A percentile compares a stretch with the other conserved stretches of the same genome.
Evolutionary conservation across 192 early-diverging fungal genomes (phyloP).

Genomic region (Entomortierella parvispora): DNA sequence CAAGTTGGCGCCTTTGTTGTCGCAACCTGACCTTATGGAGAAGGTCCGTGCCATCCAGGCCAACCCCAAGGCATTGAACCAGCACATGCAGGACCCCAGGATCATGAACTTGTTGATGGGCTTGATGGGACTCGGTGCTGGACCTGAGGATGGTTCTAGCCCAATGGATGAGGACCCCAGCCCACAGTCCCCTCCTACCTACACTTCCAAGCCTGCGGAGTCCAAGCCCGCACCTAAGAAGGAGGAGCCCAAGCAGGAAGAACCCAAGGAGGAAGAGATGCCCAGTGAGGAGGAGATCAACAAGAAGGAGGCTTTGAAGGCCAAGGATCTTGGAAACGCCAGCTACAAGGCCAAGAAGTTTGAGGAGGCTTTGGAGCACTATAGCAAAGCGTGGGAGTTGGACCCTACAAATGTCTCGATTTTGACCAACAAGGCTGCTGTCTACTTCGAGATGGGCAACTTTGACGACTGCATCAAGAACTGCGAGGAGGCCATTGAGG

Average conservation of each 20-base stretch:
- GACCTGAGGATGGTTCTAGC: constrained; percentile 52
- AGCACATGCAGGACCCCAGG: constrained; percentile 83
- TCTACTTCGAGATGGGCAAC: constrained; percentile 93
- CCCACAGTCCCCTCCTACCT: constrained; percentile 14
- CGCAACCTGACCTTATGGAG: constrained; percentile 79
- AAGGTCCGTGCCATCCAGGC: constrained; percentile 82
- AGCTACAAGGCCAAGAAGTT: constrained; percentile 95
- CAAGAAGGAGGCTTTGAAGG: constrained; percentile 75
- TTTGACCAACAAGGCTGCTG: constrained; percentile 97
- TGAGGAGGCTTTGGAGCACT: constrained; percentile 88
- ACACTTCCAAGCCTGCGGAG: constrained; percentile 20
- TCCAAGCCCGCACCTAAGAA: constrained; percentile 18
- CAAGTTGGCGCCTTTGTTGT: constrained; percentile 73
- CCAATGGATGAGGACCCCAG: constrained; percentile 52
- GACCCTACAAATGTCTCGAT: constrained; percentile 92
- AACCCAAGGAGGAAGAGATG: constrained; percentile 51
- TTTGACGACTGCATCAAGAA: constrained; percentile 94
- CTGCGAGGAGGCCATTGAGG: constrained; percentile 91
- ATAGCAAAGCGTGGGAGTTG: constrained; percentile 89
- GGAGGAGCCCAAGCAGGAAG: constrained; percentile 48
- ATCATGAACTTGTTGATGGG: constrained; percentile 81
- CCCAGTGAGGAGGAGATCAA: constrained; percentile 68
- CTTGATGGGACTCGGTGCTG: constrained; percentile 77
- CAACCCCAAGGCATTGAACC: constrained; percentile 73
- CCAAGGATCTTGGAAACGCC: constrained; percentile 90